Percentiles rank a stretch among this genome's conserved stretches.
Conservation (phyloP, 306 rosid genomes). For the Corylus americana region DNA sequence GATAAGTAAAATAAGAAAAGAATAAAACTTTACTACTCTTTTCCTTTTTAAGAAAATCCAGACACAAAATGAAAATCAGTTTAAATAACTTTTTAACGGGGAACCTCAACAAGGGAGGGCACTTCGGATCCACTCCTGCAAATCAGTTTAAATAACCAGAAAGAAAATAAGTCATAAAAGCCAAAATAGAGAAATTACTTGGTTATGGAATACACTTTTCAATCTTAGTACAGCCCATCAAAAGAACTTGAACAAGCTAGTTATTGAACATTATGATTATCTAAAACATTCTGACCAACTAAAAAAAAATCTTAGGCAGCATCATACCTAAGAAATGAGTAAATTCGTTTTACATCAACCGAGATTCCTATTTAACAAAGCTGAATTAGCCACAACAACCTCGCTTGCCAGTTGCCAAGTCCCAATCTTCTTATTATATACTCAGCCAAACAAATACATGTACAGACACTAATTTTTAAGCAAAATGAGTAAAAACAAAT, state of each 20-base stretch:
- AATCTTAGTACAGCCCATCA: neutral
- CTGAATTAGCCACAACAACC: neutral
- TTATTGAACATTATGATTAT: neutral
- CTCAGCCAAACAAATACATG: neutral
- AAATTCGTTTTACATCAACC: neutral
- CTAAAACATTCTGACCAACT: neutral
- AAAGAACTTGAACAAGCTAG: neutral
- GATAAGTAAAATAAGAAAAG: too few species aligned
- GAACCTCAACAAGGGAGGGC: too few species aligned
- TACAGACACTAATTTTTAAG: neutral
- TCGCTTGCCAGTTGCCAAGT: too few species aligned
- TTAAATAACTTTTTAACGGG: neutral
- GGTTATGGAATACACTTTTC: neutral
- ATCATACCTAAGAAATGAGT: neutral
- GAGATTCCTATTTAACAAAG: neutral
- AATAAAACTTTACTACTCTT: neutral
- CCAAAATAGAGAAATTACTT: neutral
- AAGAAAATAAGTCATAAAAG: neutral
- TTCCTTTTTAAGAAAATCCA: too few species aligned
- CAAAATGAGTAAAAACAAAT: neutral
- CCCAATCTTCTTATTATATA: too few species aligned
- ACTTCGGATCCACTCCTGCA: neutral
- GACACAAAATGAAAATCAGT: neutral
- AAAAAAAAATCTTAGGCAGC: neutral
- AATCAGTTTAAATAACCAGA: neutral